Conservation (phyloP, 257 asterid genomes). For the Solanum neorickii region DNA sequence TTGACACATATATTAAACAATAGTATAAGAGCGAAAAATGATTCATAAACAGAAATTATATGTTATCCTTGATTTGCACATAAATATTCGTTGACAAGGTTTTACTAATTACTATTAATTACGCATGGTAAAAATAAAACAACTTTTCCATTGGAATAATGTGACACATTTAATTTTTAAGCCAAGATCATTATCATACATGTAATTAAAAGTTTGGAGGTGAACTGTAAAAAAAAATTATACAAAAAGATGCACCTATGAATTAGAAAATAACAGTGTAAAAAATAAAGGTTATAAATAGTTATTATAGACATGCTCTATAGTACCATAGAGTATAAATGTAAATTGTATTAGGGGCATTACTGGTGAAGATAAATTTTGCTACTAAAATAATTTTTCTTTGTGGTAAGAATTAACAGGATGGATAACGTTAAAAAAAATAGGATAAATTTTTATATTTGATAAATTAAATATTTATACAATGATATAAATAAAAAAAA, state of each 20-base stretch:
- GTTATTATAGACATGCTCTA: not conserved
- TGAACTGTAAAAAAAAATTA: not conserved
- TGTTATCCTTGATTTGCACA: not conserved
- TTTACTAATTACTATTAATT: not conserved
- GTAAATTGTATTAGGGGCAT: not conserved
- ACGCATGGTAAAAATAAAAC: not conserved
- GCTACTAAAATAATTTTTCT: no score
- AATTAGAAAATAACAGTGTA: not conserved
- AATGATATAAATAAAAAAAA: no score
- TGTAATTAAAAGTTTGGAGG: not conserved
- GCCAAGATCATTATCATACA: not conserved
- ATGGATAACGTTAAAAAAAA: no score
- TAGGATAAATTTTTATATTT: no score
- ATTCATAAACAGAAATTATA: not conserved
- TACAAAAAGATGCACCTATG: not conserved
- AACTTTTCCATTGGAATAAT: not conserved
- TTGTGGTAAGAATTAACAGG: no score
- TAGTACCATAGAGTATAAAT: not conserved
- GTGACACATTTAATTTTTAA: not conserved
- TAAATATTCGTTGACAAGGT: not conserved
- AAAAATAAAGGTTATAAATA: not conserved
- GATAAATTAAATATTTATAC: no score
- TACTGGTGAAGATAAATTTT: not conserved
- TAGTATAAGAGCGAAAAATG: not conserved
- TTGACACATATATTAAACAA: not conserved